These are phyloP conservation scores for Solanum chiquidenum DNA, from an alignment of 257 asterid species.

Conservation along the genomic window DNA sequence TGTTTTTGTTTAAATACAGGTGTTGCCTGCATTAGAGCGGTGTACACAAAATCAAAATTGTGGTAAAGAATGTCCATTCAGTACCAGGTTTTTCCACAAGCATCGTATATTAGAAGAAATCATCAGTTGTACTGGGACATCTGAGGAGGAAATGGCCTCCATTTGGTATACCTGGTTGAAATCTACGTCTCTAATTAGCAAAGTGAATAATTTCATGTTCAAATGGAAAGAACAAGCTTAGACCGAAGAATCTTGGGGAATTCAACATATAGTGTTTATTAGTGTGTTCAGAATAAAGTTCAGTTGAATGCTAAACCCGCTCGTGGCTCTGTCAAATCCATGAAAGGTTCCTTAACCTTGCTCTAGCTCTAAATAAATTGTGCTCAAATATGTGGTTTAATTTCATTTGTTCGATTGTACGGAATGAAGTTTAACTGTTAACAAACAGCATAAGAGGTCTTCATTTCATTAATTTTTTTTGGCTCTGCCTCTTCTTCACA, in stretches of 20 bases:
- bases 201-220: background rate
- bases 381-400: background rate
- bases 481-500: background rate
- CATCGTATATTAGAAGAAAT: background rate
- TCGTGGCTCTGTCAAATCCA: background rate
- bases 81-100: background rate
- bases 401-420: background rate
- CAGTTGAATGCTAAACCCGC: background rate
- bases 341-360: background rate
- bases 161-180: background rate
- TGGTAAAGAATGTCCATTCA: background rate
- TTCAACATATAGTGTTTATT: background rate
- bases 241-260: background rate
- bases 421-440: background rate
- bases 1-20: background rate
- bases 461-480: too few relatives aligned
- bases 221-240: background rate
- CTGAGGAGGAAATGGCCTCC: background rate
- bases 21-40: background rate
- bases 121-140: background rate
- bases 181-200: background rate
- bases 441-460: too few relatives aligned
- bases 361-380: background rate
- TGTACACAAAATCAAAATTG: background rate
- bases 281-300: background rate